phyloP scores from a whole-genome alignment of 2,329 filamentous ascomycete genomes.

The Sporothrix pallida region DNA sequence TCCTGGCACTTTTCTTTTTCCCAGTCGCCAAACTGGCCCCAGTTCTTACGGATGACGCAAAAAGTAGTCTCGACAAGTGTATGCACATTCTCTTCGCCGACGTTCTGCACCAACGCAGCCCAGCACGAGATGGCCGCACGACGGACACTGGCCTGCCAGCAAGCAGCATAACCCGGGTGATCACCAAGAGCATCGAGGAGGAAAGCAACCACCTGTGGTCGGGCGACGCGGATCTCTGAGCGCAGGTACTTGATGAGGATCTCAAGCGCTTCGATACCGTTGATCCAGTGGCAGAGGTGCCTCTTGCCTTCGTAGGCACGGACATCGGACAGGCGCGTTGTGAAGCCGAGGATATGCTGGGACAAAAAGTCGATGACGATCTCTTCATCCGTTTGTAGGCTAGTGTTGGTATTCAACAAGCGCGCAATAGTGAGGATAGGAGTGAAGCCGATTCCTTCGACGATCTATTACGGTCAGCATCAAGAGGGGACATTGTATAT shows the following conservation, averaged over 20 bases:
- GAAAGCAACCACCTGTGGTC: conserved; percentile 94
- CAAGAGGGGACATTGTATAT: too few species aligned
- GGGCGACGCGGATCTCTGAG: conserved; percentile 73
- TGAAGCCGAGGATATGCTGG: conserved; percentile 82
- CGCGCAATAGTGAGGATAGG: conserved; percentile 36
- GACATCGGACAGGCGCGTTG: conserved; percentile 77
- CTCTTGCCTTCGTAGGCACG: conserved; percentile 42
- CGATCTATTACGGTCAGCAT: conserved; percentile 10
- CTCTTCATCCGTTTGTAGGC: conserved; percentile 52
- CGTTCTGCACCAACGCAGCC: conserved; percentile 74
- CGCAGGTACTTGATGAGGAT: conserved; percentile 83
- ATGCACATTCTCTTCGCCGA: conserved; percentile 73
- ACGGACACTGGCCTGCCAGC: conserved; percentile 57
- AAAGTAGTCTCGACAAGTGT: conserved; percentile 86
- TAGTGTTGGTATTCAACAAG: conserved; percentile 41
- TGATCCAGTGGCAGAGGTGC: conserved; percentile 38
- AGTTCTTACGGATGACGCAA: conserved; percentile 82
- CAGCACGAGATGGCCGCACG: conserved; percentile 82
- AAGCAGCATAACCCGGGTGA: conserved; percentile 51
- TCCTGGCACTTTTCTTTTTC: conserved; percentile 65
- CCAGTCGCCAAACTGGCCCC: conserved; percentile 67
- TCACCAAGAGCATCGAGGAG: conserved; percentile 82
- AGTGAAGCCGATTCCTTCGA: conserved; percentile 33
- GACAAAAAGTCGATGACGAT: conserved; percentile 78
- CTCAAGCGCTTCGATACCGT: conserved; percentile 74